phyloP scores from a whole-genome alignment of 2,329 filamentous ascomycete genomes.

The Fusarium decemcellulare region DNA sequence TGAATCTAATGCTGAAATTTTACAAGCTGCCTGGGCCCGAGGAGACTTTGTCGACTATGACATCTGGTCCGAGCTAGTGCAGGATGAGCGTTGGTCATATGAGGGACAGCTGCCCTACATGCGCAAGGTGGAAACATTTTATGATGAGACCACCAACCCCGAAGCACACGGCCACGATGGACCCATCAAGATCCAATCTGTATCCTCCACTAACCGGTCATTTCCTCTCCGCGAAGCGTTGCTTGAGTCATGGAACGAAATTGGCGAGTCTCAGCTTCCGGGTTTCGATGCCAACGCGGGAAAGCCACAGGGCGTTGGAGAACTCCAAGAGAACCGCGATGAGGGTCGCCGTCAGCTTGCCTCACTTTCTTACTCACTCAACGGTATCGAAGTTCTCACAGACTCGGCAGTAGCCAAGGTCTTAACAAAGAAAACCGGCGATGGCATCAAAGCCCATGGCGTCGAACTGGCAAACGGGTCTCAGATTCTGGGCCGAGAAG shows the following conservation, averaged over 20 bases:
- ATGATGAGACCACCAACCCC: neutral
- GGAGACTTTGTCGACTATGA: constrained; percentile 61
- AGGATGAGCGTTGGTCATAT: constrained; percentile 60
- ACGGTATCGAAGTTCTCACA: constrained; percentile 42
- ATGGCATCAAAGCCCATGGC: constrained; percentile 5
- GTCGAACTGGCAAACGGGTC: constrained; percentile 13
- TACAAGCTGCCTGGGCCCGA: constrained; percentile 53
- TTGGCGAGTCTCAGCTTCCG: constrained; percentile 41
- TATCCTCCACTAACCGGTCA: constrained; percentile 48
- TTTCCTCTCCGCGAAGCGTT: constrained; percentile 56
- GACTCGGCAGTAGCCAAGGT: constrained; percentile 42
- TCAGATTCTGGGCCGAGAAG: constrained; percentile 48
- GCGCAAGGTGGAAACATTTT: constrained; percentile 12
- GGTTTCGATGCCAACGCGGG: constrained; percentile 41
- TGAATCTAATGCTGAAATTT: neutral
- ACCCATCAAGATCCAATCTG: constrained; percentile 50
- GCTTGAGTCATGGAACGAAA: constrained; percentile 55
- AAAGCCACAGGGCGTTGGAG: constrained; percentile 48
- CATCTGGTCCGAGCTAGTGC: constrained; percentile 52
- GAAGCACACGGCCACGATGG: constrained; percentile 55
- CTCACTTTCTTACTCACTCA: constrained; percentile 37
- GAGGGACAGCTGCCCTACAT: constrained; percentile 50
- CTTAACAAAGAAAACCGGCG: no score
- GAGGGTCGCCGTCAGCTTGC: constrained; percentile 40
- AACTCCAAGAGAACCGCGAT: constrained; percentile 44